phyloP scores from a whole-genome alignment of 805 yeast genomes.

The Clavispora fructus region DNA sequence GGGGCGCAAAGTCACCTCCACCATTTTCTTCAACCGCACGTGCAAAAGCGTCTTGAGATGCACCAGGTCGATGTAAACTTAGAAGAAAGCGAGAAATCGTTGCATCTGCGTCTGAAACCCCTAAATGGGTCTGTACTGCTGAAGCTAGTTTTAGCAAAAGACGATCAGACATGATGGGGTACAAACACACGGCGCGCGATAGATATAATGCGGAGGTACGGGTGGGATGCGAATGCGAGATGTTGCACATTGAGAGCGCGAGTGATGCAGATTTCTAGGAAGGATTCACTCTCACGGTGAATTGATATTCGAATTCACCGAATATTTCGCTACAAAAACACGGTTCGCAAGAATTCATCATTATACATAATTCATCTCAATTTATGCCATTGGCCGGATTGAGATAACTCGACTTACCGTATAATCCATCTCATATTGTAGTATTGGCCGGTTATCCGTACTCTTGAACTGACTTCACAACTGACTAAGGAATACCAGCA shows the following conservation, averaged over 20 bases:
- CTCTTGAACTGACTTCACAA: too few relatives aligned
- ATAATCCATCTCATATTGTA: too few relatives aligned
- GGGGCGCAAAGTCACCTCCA: conserved; percentile 35
- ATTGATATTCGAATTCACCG: too few relatives aligned
- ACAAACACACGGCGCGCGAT: not conserved
- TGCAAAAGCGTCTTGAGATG: conserved; percentile 8
- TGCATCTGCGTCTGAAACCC: conserved; percentile 13
- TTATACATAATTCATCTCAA: too few relatives aligned
- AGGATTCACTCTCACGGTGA: too few relatives aligned
- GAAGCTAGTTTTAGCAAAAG: conserved; percentile 3
- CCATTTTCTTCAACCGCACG: conserved; percentile 29
- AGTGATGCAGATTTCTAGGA: too few relatives aligned
- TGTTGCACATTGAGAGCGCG: not conserved
- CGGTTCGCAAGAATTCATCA: too few relatives aligned
- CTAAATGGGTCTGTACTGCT: conserved; percentile 9
- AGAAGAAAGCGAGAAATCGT: conserved; percentile 25
- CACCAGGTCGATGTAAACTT: conserved; percentile 18
- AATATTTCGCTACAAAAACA: too few relatives aligned
- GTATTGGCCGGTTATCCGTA: too few relatives aligned
- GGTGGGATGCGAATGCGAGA: not conserved
- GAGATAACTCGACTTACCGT: too few relatives aligned
- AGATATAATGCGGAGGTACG: not conserved
- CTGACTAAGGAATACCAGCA: too few relatives aligned
- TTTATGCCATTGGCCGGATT: too few relatives aligned
- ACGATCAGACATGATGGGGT: not conserved